Base-by-base conservation (phyloP, 1,284 basidiomycete species). In the Nidula niveotomentosa region DNA sequence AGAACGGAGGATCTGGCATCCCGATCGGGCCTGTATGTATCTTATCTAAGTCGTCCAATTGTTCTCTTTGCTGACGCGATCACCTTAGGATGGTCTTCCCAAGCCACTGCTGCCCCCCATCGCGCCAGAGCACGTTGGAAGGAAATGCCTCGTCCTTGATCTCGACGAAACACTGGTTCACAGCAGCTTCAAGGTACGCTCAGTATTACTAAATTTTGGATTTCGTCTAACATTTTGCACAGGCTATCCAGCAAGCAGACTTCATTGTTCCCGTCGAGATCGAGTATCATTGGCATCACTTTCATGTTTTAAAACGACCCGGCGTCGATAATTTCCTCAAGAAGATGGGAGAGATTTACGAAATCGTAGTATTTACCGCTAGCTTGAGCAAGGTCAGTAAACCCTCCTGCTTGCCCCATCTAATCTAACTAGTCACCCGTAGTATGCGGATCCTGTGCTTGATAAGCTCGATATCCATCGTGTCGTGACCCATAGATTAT, bases 251-350 rank as follows among this genome's bases (percentile, higher is more conserved):
- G 59, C 90, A 94, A 64, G 94, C 96, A n/a, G 97, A 99, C 74
- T 99, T 96, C 70, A 91, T 99, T 61, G 96, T 99, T 0, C 97
- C 97, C 1, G 96, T 99, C 50, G 97, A 99, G 75, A 99, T 99
- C 60, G 97, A 99, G 70, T 95, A 93, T 58, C 90, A 97, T 64
- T 93, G 91, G 79, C 96, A 99, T 74, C 98, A 98, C 67, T 95
- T 99, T 61, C 98, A 99, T 74, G 96, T 99, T 39, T 92, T 99
- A 72, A 99, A 99, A 76, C 87, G 96, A 48, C 96, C 96, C 1
- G 96, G 96, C 10, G 97, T 99, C 34, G 96, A 99, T 73, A 89
- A 90, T 65, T 99, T 99, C 73, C 76, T 99, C 73, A 91, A 91
- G 70, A 88, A 85, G 70, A 99, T 99, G 96, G 96, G 97, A 36